Base-by-base conservation (phyloP, 139 green algal genomes). In the Raphidocelis subcapitata region DNA sequence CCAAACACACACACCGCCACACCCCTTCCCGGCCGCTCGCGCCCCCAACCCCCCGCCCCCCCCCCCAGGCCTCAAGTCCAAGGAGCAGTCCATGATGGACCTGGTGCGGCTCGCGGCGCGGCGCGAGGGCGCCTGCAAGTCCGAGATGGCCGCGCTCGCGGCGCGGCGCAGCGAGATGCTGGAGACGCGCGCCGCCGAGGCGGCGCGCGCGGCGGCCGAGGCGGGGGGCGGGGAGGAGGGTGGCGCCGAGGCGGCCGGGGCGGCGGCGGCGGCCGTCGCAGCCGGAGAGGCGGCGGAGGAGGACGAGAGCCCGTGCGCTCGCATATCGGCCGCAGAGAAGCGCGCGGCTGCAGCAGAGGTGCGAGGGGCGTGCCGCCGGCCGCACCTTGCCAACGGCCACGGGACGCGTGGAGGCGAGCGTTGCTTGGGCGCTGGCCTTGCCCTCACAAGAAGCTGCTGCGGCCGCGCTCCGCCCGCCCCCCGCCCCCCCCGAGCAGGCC, bases 61-160 rank as follows among this genome's bases (percentile, higher is more conserved):
- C 14, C 18, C 5, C 35, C 49, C 80, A 92, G 87, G 84, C 36
- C 81, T 94, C 32, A 86, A 89, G 56, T 60, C 78, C 59, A 94
- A 96, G 84, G 88, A 94, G 84, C 81, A 86, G 70, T 74, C 82
- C 84, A 94, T 94, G 91, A 81, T 76, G 4, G 79, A 91, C 62
- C 83, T 96, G 75, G 91, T 94, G 16, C n/a, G 63, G n/a, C 82
- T 92, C 46, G 89, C 88, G 47, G 91, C 94, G 79, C 60, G 69
- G 36, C 74, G 85, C 3, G 89, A 96, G 75, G 75, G 75, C 0
- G 49, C 66, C 5, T 88, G 88, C 62, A 93, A 94, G 84, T 62
- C 69, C 21, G 80, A 92, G 62, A 85, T 94, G 41, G 75, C 63
- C 0, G 46, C 56, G 33, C 72, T 94, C 78, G 79, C 92, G 67